These are phyloP conservation scores for Neonectria magnoliae DNA, from an alignment of 2,329 filamentous ascomycete species.

Conservation along the genomic window DNA sequence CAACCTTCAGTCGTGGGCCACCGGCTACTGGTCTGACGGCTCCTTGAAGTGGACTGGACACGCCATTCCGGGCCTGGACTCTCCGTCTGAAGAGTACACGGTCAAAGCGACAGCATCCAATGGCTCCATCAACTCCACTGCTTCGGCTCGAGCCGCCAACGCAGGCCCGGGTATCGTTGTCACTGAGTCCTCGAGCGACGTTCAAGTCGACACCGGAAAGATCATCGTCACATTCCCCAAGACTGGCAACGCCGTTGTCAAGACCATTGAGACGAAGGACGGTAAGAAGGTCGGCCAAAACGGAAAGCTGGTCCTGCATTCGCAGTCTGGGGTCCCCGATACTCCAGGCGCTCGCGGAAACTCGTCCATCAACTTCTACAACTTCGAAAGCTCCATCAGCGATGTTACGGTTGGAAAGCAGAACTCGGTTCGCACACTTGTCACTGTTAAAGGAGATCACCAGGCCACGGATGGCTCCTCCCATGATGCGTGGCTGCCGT, in stretches of 20 bases:
- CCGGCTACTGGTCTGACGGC: slow-evolving; percentile 68
- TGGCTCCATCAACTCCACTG: slow-evolving; percentile 27
- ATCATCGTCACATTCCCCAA: slow-evolving; percentile 55
- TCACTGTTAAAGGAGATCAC: slow-evolving; percentile 56
- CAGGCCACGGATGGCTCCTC: slow-evolving; percentile 44
- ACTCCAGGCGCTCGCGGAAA: slow-evolving; percentile 27
- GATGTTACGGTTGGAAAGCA: slow-evolving; percentile 60
- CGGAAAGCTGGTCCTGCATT: slow-evolving; percentile 63
- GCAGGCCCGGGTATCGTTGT: slow-evolving; percentile 16
- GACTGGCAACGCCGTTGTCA: slow-evolving; percentile 52
- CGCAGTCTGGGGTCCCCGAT: slow-evolving; percentile 59
- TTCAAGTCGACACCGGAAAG: slow-evolving; percentile 58
- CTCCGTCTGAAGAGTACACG: slow-evolving; percentile 54
- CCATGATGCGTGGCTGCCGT: slow-evolving; percentile 61
- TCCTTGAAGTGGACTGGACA: slow-evolving; percentile 71
- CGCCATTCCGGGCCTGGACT: slow-evolving; percentile 57
- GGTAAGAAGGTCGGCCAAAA: slow-evolving; percentile 56
- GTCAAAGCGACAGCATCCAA: slow-evolving; percentile 31
- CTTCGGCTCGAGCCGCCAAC: slow-evolving; percentile 8
- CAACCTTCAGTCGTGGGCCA: slow-evolving; percentile 62
- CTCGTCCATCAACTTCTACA: slow-evolving; percentile 52
- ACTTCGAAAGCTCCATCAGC: slow-evolving; percentile 61
- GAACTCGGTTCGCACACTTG: slow-evolving; percentile 49
- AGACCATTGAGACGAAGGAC: slow-evolving; percentile 50
- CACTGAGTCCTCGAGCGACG: slow-evolving; percentile 37